phyloP scores from a whole-genome alignment of 2,329 filamentous ascomycete genomes.

The Fusarium buxicola region DNA sequence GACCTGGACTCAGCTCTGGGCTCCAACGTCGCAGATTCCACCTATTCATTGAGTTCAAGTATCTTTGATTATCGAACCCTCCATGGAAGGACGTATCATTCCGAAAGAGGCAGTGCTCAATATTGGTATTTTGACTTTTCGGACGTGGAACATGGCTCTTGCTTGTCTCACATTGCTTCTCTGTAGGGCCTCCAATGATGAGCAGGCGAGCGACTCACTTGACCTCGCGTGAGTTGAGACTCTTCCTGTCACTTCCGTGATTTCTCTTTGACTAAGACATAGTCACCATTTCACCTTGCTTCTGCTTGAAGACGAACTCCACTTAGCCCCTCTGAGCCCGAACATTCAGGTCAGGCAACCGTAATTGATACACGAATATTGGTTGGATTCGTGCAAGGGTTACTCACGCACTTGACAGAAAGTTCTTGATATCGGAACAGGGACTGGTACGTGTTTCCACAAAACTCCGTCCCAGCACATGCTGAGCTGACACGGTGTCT shows the following conservation, averaged over 20 bases:
- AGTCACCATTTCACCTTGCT: constrained; percentile 19
- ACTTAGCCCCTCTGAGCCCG: constrained; percentile 1
- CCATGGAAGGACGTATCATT: constrained; percentile 18
- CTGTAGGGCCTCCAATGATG: constrained; percentile 5
- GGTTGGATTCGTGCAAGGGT: too few relatives aligned
- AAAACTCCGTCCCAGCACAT: background rate
- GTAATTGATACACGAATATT: background rate
- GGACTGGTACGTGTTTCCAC: constrained; percentile 8
- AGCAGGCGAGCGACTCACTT: constrained; percentile 13
- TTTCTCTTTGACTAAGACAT: background rate
- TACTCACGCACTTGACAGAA: background rate
- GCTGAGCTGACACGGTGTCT: fast-evolving
- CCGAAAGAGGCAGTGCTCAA: constrained; percentile 6
- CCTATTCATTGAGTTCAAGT: constrained; percentile 12
- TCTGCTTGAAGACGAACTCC: constrained; percentile 2
- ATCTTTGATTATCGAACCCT: constrained; percentile 16
- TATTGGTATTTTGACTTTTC: background rate
- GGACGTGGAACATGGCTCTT: fast-evolving
- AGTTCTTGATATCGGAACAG: constrained; percentile 15
- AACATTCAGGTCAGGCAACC: constrained; percentile 1
- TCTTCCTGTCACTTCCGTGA: fast-evolving
- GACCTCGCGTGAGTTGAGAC: constrained; percentile 9
- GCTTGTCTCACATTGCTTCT: background rate
- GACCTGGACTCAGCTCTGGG: constrained; percentile 17
- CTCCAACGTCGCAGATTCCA: constrained; percentile 12